phyloP scores from a whole-genome alignment of 2,329 filamentous ascomycete species.

The Xylariaceae sp. region DNA sequence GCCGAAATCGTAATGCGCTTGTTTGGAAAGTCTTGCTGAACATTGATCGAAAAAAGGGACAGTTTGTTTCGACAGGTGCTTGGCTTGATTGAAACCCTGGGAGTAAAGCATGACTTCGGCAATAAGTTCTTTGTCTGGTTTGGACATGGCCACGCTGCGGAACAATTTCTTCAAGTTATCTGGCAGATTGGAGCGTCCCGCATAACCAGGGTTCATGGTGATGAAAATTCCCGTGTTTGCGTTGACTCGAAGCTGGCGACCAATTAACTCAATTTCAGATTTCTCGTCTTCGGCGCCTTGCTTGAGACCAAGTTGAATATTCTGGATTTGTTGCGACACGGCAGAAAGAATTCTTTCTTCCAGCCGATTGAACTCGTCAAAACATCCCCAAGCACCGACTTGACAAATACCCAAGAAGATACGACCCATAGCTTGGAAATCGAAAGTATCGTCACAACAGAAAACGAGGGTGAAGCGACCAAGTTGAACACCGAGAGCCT shows the following conservation, averaged over 20 bases:
- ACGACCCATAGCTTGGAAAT: slow-evolving; percentile 99
- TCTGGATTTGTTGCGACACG: slow-evolving; percentile 98
- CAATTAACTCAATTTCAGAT: slow-evolving; percentile 89
- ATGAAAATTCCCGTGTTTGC: slow-evolving; percentile 98
- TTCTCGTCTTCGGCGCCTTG: slow-evolving; percentile 77
- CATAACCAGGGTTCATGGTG: slow-evolving; percentile 99
- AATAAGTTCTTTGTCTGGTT: slow-evolving; percentile 98
- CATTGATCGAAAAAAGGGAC: slow-evolving; percentile 98
- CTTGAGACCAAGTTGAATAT: slow-evolving; percentile 94
- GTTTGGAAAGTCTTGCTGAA: slow-evolving; percentile 75
- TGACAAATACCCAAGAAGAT: slow-evolving; percentile 99
- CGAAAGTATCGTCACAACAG: slow-evolving; percentile 98
- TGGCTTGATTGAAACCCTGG: slow-evolving; percentile 96
- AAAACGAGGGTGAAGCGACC: slow-evolving; percentile 98
- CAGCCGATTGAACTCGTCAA: slow-evolving; percentile 98
- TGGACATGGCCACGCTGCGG: slow-evolving; percentile 98
- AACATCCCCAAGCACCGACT: slow-evolving; percentile 98
- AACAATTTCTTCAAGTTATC: slow-evolving; percentile 99
- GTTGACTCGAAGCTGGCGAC: slow-evolving; percentile 84
- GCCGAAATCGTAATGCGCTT: slow-evolving; percentile 98
- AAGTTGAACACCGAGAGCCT: slow-evolving; percentile 91
- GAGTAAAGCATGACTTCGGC: slow-evolving; percentile 99
- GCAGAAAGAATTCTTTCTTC: slow-evolving; percentile 97
- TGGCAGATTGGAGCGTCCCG: slow-evolving; percentile 92
- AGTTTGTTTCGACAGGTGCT: slow-evolving; percentile 87